phyloP scores from a whole-genome alignment of 2,329 filamentous ascomycete genomes.

The Stagonosporopsis tanaceti region DNA sequence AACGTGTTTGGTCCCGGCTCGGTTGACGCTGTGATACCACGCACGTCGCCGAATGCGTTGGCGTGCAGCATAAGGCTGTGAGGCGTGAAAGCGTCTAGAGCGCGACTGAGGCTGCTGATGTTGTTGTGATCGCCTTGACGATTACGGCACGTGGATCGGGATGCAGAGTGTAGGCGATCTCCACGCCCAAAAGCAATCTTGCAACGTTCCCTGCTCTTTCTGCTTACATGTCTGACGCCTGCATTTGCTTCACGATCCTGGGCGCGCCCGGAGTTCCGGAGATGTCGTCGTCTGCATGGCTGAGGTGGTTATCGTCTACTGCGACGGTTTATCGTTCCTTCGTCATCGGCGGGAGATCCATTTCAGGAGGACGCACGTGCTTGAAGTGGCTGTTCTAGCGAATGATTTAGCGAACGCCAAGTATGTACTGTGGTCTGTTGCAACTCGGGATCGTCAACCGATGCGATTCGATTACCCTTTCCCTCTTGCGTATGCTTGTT shows the following conservation, averaged over 20 bases:
- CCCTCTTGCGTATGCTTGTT: background rate
- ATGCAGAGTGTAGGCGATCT: constrained; percentile 2
- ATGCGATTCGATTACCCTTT: background rate
- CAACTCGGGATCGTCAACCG: constrained; percentile 2
- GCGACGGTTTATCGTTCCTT: constrained; percentile 2
- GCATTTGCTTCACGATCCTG: background rate
- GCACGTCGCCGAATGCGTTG: background rate
- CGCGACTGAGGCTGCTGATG: constrained; percentile 2
- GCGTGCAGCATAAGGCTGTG: constrained; percentile 1
- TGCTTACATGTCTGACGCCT: background rate
- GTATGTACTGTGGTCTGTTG: background rate
- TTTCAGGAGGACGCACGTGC: background rate
- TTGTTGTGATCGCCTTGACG: background rate
- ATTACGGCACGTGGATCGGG: background rate
- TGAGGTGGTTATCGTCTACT: background rate
- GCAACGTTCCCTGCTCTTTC: background rate
- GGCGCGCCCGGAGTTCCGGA: background rate
- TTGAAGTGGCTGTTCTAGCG: background rate
- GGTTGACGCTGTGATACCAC: background rate
- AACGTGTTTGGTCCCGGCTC: background rate
- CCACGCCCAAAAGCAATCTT: background rate
- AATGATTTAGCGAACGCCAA: background rate
- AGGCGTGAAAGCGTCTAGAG: background rate
- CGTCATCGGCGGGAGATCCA: background rate
- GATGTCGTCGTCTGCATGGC: background rate